Base-by-base conservation (phyloP, 2,329 filamentous ascomycete genomes). In the Aspergillus awamori region DNA sequence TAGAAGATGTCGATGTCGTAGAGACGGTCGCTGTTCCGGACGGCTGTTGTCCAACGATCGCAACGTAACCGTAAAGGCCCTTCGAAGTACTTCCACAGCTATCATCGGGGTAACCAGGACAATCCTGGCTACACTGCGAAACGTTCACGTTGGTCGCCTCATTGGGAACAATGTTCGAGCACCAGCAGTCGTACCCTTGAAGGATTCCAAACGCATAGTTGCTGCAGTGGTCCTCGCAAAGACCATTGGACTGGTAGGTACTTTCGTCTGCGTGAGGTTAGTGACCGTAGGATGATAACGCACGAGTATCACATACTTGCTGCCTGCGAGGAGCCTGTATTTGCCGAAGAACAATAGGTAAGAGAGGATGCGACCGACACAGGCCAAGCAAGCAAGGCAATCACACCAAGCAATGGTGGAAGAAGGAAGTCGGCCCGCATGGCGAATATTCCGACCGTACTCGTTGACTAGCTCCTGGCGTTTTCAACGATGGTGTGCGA, bases 171-270 rank as follows among this genome's bases (percentile, higher is more conserved):
- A 80, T 77, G 61, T 83, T 78, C 8, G 81, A 79, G 67, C 81
- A 83, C 81, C 81, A 83, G 68, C 81, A 83, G 17, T 72, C 69
- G 57, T 78, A 74, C n/a, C 72, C 77, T 65, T 80, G 79, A 8
- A 82, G 59, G 39, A 83, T 72, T 13, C 76, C 81, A 60, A 81
- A 79, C 3, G 80, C 80, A 65, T 80, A 83, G 33, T 74, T 68
- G 22, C 68, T 66, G 66, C 81, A 83, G 36, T 72, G 74, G 0
- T 63, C 54, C 45, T 70, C 53, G 63, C 81, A 83, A 5, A 69
- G 69, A 59, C 81, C 81, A 62, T 80, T 80, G 8, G 81, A 82
- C 64, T 82, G 80, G 62, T 72, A 82, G 26, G 68, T 72, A 63
- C 72, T 69, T 45, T 65, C 58, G 26, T 76, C 81, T 82, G 63